phyloP scores from a whole-genome alignment of 768 basidiomycete genomes.

The Leccinum variicolor region DNA sequence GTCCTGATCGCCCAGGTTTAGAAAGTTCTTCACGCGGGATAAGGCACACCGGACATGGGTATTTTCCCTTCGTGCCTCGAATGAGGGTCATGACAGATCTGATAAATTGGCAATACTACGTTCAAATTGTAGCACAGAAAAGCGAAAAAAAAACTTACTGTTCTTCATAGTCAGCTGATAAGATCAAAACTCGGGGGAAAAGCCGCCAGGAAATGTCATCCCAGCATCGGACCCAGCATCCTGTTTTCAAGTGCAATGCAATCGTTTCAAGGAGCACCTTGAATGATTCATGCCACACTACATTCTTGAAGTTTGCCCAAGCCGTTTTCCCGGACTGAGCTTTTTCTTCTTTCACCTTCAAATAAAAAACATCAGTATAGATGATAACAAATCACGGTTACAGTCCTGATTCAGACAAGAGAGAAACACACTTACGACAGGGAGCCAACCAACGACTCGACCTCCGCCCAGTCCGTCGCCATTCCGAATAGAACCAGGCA shows the following conservation, averaged over 20 bases:
- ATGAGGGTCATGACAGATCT: not conserved
- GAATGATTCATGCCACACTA: not conserved
- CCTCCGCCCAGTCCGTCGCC: not conserved
- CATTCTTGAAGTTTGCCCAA: not conserved
- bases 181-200: not conserved
- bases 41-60: not conserved
- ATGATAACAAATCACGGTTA: no score
- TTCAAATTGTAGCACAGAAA: not conserved
- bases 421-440: not conserved
- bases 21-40: not conserved
- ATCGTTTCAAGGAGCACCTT: not conserved
- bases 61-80: not conserved
- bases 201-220: not conserved
- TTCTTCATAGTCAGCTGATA: not conserved
- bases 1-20: not conserved
- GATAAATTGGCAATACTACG: not conserved
- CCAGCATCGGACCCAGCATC: not conserved
- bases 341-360: not conserved
- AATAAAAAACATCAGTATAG: not conserved
- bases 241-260: not conserved
- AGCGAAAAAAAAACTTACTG: not conserved
- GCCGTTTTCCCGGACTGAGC: not conserved
- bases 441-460: not conserved
- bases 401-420: not conserved
- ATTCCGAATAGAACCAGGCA: not conserved